Evolutionary conservation across 164 flowering plant species (phyloP), one percentile per base, ranked within the genome.

Genomic region (Vitis riparia): DNA sequence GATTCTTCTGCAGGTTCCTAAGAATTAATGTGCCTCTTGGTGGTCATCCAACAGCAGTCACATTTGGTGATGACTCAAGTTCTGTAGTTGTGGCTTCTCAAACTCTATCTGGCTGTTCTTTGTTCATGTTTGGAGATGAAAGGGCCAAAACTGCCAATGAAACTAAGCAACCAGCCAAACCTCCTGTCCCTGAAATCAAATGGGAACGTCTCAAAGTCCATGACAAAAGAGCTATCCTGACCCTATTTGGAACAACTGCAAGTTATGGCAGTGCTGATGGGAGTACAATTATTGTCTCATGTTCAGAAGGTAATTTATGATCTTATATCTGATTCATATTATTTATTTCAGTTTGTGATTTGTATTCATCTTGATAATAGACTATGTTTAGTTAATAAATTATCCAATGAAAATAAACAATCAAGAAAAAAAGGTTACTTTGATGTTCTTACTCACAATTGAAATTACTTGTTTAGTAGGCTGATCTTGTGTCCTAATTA

Each of bases 171-270:
- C 91, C 83, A 58, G 13, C 81, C 59, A 91, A 91, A 83, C 95
- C 85, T 77, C 97, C 98, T 48, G 85, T 84, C 23, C 98, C 99
- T 7, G 91, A 88, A 85, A 85, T 90, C 56, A 93, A 96, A 79
- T 96, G 99, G 99, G 92, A 85, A 76, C 92, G 85, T 62, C 95
- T 85, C 72, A 93, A 93, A 82, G 88, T 87, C 59, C 99, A 96
- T 73, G 97, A 89, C 9, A 78, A 79, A 57, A 85, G 75, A 75
- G 82, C 83, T 61, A 82, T 93, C 64, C 56, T 93, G 59, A 90
- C 93, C 68, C 80, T 96, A 3, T 69, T 69, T 77, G 94, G 94
- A 65, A 69, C 95, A 11, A 74, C 80, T 73, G 91, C 99, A 55
- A 91, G 77, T 73, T 93, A 88, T 81, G 99, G 97, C 8, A 88